Evolutionary conservation across 352 stramenopile genomes (phyloP), one percentile per base, ranked within the genome.

Genomic region (Globisporangium parvum): DNA sequence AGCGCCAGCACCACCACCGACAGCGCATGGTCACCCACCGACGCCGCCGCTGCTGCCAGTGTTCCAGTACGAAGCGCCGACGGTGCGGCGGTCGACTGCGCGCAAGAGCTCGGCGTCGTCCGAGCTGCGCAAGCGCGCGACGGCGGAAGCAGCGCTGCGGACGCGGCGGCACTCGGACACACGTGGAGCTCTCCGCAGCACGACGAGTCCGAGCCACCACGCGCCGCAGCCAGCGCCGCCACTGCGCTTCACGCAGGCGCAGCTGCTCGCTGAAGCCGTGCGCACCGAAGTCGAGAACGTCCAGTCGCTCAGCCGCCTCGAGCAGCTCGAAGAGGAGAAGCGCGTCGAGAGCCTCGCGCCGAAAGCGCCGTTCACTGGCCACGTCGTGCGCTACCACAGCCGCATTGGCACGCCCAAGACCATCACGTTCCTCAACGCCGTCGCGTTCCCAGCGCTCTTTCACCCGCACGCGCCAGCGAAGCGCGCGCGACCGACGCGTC

Each of bases 301-400:
- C 40, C 75, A 88, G 70, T 91, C 80, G n/a, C 62, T 93, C 31
- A 85, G 82, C 41, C 71, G 79, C 40, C 42, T 93, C 39, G 84
- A 93, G 61, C 80, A 83, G 56, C 59, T 91, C 0, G 84, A 93
- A 52, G 84, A 93, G 63, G 84, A 93, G 66, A 91, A 90, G 66
- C 86, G 86, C 20, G 68, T 66, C 8, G 80, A 90, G 64, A 80
- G 62, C 47, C 66, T 71, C 14, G 69, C 76, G 10, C 84, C 84
- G 12, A 93, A 91, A 56, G 72, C 72, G 11, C 83, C 80, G 53
- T 83, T 78, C 61, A 87, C 75, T 15, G 79, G 77, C n/a, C 60
- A 72, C 10, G 82, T 87, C 60, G 72, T 93, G 41, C 66, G 81
- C 33, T 87, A 84, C 48, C 69, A 86, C 59, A 93, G 84, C 48